Evolutionary conservation across 2,329 filamentous ascomycete genomes (phyloP).

Genomic region (Ophiosphaerella herpotricha): DNA sequence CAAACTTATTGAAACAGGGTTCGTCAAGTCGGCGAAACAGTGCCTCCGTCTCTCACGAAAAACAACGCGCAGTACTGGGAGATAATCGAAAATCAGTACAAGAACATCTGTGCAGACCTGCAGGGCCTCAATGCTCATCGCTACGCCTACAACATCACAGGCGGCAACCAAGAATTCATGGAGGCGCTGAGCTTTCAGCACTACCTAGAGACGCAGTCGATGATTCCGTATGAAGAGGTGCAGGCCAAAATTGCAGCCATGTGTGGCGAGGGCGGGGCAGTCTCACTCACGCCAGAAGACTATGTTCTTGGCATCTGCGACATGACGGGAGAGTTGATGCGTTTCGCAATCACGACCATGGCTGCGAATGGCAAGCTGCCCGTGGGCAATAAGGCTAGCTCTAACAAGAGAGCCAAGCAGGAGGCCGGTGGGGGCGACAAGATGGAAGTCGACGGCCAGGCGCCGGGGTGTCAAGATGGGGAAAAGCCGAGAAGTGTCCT

Average conservation of each 20-base stretch:
- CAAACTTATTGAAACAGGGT: constrained; percentile 56
- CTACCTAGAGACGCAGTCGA: constrained; percentile 77
- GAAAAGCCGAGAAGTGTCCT: constrained; percentile 66
- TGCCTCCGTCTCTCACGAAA: constrained; percentile 71
- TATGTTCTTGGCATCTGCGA: constrained; percentile 93
- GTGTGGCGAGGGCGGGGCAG: constrained; percentile 49
- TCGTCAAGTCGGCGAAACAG: constrained; percentile 60
- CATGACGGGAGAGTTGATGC: constrained; percentile 94
- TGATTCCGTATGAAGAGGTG: constrained; percentile 72
- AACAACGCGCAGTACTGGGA: constrained; percentile 71
- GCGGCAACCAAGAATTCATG: constrained; percentile 89
- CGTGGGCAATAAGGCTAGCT: constrained; percentile 30
- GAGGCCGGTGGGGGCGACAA: constrained; percentile 23
- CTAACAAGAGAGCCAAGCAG: constrained; percentile 42
- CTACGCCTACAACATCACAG: constrained; percentile 76
- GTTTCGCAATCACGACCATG: constrained; percentile 87
- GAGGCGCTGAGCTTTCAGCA: constrained; percentile 88
- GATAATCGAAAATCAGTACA: constrained; percentile 73
- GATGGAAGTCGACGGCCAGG: constrained; percentile 44
- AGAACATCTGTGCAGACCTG: constrained; percentile 71
- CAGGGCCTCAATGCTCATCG: constrained; percentile 79
- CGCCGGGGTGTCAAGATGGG: constrained; percentile 19
- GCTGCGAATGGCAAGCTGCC: constrained; percentile 69
- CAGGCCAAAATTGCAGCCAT: constrained; percentile 43
- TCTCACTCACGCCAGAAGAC: constrained; percentile 77